Percentiles rank a stretch among this genome's conserved stretches.
phyloP scores from a whole-genome alignment of 1,284 basidiomycete genomes.

The Marasmius fiardii region DNA sequence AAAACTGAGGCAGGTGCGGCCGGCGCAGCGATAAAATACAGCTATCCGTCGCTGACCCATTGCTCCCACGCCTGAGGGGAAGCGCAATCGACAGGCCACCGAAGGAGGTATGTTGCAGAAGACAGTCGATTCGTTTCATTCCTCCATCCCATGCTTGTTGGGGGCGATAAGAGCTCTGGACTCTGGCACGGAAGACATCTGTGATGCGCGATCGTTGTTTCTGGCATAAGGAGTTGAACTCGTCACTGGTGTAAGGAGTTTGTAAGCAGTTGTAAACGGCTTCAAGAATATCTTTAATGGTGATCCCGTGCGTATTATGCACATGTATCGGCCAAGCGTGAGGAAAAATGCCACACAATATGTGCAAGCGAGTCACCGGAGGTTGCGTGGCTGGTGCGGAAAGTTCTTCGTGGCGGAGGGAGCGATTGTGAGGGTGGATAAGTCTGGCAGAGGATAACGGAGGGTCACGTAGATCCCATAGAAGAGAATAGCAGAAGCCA shows the following conservation, averaged over 20 bases:
- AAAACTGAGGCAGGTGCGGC: slow-evolving; percentile 12
- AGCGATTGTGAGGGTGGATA: slow-evolving; percentile 1
- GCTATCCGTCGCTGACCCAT: slow-evolving; percentile 24
- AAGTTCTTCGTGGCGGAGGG: slow-evolving; percentile 30
- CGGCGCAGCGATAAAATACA: slow-evolving; percentile 43
- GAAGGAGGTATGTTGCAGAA: slow-evolving; percentile 43
- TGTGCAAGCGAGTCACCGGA: slow-evolving; percentile 29
- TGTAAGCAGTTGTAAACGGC: slow-evolving; percentile 38
- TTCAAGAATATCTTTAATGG: slow-evolving; percentile 42
- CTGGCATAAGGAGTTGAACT: slow-evolving; percentile 38
- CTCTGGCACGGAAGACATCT: slow-evolving; percentile 39
- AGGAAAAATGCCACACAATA: slow-evolving; percentile 45
- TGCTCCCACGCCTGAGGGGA: slow-evolving; percentile 4
- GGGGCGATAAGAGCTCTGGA: slow-evolving; percentile 29
- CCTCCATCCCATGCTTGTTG: slow-evolving; percentile 31
- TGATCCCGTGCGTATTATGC: slow-evolving; percentile 38
- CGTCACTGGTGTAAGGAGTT: slow-evolving; percentile 30
- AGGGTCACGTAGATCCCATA: slow-evolving; percentile 47
- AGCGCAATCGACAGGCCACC: slow-evolving; percentile 43
- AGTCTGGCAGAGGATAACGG: slow-evolving; percentile 27
- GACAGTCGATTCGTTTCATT: slow-evolving; percentile 43
- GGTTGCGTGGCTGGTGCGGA: slow-evolving; percentile 40
- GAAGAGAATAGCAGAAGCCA: slow-evolving; percentile 21
- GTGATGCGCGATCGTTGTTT: slow-evolving; percentile 40
- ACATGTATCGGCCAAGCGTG: slow-evolving; percentile 35